Base-by-base conservation (phyloP, 2,329 filamentous ascomycete genomes). In the Penicillium sp. region DNA sequence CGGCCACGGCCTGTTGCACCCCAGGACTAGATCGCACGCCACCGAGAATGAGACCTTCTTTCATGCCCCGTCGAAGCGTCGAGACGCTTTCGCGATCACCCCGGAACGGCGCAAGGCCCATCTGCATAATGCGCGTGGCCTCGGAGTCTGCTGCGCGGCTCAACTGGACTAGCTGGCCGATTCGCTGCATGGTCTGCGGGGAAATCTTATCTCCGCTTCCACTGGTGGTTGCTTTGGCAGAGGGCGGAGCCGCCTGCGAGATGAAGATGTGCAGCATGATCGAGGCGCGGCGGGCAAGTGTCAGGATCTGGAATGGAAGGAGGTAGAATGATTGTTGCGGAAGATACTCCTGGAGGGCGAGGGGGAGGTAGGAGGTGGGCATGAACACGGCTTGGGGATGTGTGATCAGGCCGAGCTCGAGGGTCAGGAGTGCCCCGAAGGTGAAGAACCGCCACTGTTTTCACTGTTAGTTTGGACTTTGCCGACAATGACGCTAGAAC, bases 41-140 rank as follows among this genome's bases (percentile, higher is more conserved):
- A 68, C 95, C 95, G 71, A 95, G 86, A 47, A 97, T 86, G 63
- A 97, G 78, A 83, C 91, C 96, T 66, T 94, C 90, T 74, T 87
- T 89, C 75, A 97, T 83, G 65, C 88, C 89, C 39, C 82, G 81
- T 58, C 86, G 83, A 66, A 95, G 75, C 55, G 85, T 85, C 43
- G 79, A 79, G 44, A 88, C 77, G n/a, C 79, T 80, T 57, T 83
- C 81, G 34, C 82, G 76, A 67, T 95, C 88, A n/a, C 86, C 87
- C 47, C 81, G 84, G 73, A 92, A 97, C 0, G 93, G 93, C 49
- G 86, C 86, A 72, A 92, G 83, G 66, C 95, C 91, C 71, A 96
- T 79, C 44, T 88, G 86, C 69, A 96, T 76, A 56, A 96, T 72
- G 51, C 88, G 81, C 6, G 78, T 77, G 0, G 88, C 81, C 68